These are phyloP conservation scores for Suillus subalutaceus DNA, from an alignment of 768 basidiomycete species.

Conservation along the genomic window DNA sequence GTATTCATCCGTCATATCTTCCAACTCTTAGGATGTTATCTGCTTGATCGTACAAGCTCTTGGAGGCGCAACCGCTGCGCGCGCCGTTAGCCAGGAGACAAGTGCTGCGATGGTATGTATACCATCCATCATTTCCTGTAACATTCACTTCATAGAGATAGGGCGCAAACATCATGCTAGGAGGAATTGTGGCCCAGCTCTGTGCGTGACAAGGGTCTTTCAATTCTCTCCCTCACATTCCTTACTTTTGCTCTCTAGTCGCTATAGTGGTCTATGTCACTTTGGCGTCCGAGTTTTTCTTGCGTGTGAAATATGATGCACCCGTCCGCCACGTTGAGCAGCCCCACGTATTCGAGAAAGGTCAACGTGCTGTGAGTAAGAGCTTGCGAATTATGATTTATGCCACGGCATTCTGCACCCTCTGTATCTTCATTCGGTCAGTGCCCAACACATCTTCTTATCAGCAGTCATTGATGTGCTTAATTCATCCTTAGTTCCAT, in stretches of 20 bases:
- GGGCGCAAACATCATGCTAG: slow-evolving; percentile 61
- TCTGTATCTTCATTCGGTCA: slow-evolving; percentile 50
- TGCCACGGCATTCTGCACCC: slow-evolving; percentile 42
- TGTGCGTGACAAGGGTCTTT: slow-evolving; percentile 33
- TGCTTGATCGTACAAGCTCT: slow-evolving; percentile 42
- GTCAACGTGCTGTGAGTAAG: background rate
- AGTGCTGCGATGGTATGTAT: slow-evolving; percentile 19
- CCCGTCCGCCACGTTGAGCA: slow-evolving; percentile 31
- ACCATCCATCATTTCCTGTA: background rate
- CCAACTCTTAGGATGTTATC: slow-evolving; percentile 33
- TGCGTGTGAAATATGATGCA: slow-evolving; percentile 40
- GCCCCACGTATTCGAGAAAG: slow-evolving; percentile 5
- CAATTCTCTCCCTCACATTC: slow-evolving; percentile 22
- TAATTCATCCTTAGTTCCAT: slow-evolving; percentile 9
- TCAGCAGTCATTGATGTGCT: background rate
- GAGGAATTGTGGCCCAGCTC: slow-evolving; percentile 64
- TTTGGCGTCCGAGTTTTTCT: slow-evolving; percentile 48
- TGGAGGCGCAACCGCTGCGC: slow-evolving; percentile 50
- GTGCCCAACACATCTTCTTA: slow-evolving; percentile 13
- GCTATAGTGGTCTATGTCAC: slow-evolving; percentile 45
- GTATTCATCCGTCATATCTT: background rate
- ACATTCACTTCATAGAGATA: slow-evolving; percentile 19
- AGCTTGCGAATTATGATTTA: slow-evolving; percentile 35
- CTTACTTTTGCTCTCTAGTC: slow-evolving; percentile 28
- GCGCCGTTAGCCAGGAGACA: slow-evolving; percentile 28